Percentiles rank a stretch among this genome's conserved stretches.
phyloP scores from a whole-genome alignment of 768 basidiomycete genomes.

The Russula dissimulans region DNA sequence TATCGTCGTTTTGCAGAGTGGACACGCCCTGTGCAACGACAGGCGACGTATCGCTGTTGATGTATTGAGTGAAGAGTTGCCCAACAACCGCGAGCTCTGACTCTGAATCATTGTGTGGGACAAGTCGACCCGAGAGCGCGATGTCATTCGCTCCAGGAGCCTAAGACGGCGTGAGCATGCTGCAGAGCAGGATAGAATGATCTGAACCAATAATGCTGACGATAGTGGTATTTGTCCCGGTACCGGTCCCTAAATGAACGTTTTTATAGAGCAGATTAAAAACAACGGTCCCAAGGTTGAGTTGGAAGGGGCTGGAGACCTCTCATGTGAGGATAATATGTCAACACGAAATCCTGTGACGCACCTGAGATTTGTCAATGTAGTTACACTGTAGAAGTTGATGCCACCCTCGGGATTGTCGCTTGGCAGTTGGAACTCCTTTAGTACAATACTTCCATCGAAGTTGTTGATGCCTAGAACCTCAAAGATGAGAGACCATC shows the following conservation, averaged over 20 bases:
- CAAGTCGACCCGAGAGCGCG: slow-evolving; percentile 46
- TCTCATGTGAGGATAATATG: background rate
- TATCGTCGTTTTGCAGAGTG: slow-evolving; percentile 47
- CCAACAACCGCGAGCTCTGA: slow-evolving; percentile 42
- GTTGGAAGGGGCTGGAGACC: slow-evolving; percentile 48
- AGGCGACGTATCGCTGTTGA: slow-evolving; percentile 51
- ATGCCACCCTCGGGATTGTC: slow-evolving; percentile 63
- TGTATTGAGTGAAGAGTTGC: slow-evolving; percentile 58
- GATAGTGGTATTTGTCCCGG: slow-evolving; percentile 41
- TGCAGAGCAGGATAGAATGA: background rate
- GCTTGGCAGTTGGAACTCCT: slow-evolving; percentile 55
- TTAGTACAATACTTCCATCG: slow-evolving; percentile 41
- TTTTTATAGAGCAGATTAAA: slow-evolving; percentile 53
- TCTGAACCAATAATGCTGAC: slow-evolving; percentile 30
- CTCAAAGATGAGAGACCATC: background rate
- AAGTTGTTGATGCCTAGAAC: slow-evolving; percentile 52
- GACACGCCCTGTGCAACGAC: slow-evolving; percentile 54
- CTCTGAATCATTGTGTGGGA: slow-evolving; percentile 39
- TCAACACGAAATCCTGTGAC: background rate
- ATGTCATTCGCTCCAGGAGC: slow-evolving; percentile 47
- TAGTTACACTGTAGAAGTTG: slow-evolving; percentile 48
- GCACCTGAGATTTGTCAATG: slow-evolving; percentile 50
- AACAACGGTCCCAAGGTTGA: slow-evolving; percentile 56
- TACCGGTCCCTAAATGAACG: slow-evolving; percentile 48
- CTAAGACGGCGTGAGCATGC: slow-evolving; percentile 25